Evolutionary conservation across 768 basidiomycete genomes (phyloP).

Genomic region (Mycena indigotica): DNA sequence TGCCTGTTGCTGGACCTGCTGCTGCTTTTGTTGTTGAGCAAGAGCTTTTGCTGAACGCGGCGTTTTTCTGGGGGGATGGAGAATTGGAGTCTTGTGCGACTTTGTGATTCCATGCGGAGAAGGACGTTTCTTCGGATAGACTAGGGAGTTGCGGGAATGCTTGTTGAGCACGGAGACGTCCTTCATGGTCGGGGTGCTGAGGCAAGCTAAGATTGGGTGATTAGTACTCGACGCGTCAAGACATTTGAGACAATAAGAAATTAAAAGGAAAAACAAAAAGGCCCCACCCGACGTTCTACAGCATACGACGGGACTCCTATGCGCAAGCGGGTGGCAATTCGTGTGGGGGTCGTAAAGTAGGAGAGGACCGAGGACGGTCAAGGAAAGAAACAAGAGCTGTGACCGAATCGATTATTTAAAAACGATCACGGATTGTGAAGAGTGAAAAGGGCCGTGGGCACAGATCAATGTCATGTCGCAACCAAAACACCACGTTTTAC

Average conservation of each 20-base stretch:
- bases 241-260: conserved; percentile 35
- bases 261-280: conserved; percentile 17
- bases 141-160: conserved; percentile 60
- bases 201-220: conserved; percentile 27
- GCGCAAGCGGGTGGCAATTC: conserved; percentile 37
- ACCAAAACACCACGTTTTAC: conserved; percentile 19
- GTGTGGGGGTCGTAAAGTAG: conserved; percentile 44
- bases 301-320: conserved; percentile 38
- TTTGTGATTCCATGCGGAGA: conserved; percentile 80
- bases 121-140: conserved; percentile 85
- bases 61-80: conserved; percentile 57
- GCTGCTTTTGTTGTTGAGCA: conserved; percentile 64
- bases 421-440: background rate
- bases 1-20: conserved; percentile 68
- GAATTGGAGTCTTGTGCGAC: conserved; percentile 56
- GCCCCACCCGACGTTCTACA: conserved; percentile 37
- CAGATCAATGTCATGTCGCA: background rate
- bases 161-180: conserved; percentile 66
- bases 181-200: conserved; percentile 64
- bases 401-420: conserved; percentile 24
- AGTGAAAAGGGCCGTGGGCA: conserved; percentile 19
- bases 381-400: conserved; percentile 27
- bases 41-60: conserved; percentile 68
- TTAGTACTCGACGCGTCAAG: conserved; percentile 45
- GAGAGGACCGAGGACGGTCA: conserved; percentile 43